A percentile compares a stretch with the other conserved stretches of the same genome.
Evolutionary conservation across 805 yeast genomes (phyloP).

Genomic region (Saturnispora serradocipensis): DNA sequence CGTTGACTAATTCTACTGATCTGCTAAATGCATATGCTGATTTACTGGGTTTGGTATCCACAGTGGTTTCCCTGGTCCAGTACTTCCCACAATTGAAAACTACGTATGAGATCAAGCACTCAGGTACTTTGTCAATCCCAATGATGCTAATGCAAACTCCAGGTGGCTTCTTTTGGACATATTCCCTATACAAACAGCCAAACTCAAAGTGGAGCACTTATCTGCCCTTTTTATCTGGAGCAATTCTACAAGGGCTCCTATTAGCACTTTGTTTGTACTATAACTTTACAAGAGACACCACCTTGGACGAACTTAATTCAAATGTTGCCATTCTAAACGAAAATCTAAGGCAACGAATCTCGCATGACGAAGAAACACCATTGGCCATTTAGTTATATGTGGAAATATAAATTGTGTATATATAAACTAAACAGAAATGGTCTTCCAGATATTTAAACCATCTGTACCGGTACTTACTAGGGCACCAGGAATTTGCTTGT

Average conservation of each 20-base stretch:
- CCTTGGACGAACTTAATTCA: constrained; percentile 18
- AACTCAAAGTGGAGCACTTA: constrained; percentile 84
- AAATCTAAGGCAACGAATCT: constrained; percentile 1
- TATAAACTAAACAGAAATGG: constrained; percentile 69
- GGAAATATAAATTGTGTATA: background rate
- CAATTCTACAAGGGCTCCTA: constrained; percentile 53
- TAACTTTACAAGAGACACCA: constrained; percentile 18
- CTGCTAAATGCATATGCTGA: constrained; percentile 37
- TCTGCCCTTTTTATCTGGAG: constrained; percentile 72
- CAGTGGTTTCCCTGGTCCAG: constrained; percentile 56
- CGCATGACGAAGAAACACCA: constrained; percentile 6
- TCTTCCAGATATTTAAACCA: constrained; percentile 92
- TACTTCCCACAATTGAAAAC: constrained; percentile 74
- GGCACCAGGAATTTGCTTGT: constrained; percentile 92
- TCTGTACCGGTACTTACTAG: constrained; percentile 92
- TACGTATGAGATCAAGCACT: constrained; percentile 58
- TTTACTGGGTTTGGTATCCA: constrained; percentile 54
- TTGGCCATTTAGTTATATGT: background rate
- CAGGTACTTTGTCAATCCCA: constrained; percentile 69
- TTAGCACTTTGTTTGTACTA: constrained; percentile 55
- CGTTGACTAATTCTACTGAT: constrained; percentile 12
- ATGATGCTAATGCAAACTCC: constrained; percentile 88
- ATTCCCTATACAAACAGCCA: constrained; percentile 58
- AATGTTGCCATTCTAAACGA: constrained; percentile 12
- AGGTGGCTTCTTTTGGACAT: constrained; percentile 76